Evolutionary conservation across 1,284 basidiomycete genomes (phyloP), one percentile per base, ranked within the genome.

Genomic region (Apiotrichum sp.): DNA sequence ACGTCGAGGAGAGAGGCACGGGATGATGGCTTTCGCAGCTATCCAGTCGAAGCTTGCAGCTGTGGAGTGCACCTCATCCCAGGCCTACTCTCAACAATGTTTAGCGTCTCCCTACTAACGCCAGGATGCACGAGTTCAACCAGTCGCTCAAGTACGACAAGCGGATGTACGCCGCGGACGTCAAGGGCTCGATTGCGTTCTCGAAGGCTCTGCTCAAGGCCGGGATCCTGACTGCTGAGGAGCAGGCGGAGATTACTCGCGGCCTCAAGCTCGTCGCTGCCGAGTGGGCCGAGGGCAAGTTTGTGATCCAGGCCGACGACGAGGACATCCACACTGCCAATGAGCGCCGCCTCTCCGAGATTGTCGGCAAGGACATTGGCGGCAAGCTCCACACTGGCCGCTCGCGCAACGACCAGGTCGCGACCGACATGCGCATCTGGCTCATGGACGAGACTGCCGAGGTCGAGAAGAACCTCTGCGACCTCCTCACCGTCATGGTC

Each of bases 261-360:
- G 95, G 93, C n/a, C 81, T 98, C 51, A 78, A 81, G 61, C 74
- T 78, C 42, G 92, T 98, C 52, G 85, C 82, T 57, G 78, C 83
- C 65, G 95, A 98, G 78, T 98, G 95, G 95, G 82, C 82, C 64
- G 78, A 79, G 32, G 86, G 86, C 52, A 77, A 90, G 85, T 95
- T 96, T 70, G 70, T 78, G 59, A 77, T 84, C 44, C 79, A 85
- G 59, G 79, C 84, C 13, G 92, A 95, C 65, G 95, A 98, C 71
- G 95, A 98, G 71, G 95, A 98, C 71, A 98, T 98, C 59, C 95
- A 98, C 75, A 98, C 95, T n/a, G 96, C 96, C 56, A 98, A 98
- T 71, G 95, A 98, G 76, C 86, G 96, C 53, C 83, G 95, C 35
- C 77, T 98, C 65, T 90, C 86, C 63, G 95, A 98, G 78, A 78